A percentile compares a stretch with the other conserved stretches of the same genome.
Conservation (phyloP, 257 asterid genomes). For the Solanum etuberosum region DNA sequence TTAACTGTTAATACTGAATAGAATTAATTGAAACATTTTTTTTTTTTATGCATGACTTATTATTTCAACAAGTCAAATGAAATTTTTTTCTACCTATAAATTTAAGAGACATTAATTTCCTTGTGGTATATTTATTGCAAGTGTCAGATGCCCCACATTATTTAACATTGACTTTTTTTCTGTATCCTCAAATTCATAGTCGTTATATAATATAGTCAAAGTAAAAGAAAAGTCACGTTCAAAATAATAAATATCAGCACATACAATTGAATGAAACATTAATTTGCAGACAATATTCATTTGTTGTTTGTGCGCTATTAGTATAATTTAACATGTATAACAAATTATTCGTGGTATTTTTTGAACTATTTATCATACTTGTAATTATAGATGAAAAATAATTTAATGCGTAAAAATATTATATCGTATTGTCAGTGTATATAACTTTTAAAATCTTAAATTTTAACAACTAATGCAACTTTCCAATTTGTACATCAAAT, state of each 20-base stretch:
- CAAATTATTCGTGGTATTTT: background rate
- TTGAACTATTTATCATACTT: too few species aligned
- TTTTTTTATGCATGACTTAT: background rate
- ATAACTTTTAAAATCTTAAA: background rate
- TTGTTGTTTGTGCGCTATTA: background rate
- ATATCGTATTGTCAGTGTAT: background rate
- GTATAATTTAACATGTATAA: background rate
- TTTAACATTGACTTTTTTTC: background rate
- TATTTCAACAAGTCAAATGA: background rate
- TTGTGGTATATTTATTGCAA: background rate
- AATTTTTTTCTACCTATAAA: background rate
- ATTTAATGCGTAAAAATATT: background rate
- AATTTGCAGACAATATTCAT: background rate
- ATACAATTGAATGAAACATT: background rate
- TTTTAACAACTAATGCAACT: background rate
- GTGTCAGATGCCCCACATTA: background rate
- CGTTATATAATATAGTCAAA: background rate
- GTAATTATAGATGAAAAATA: background rate
- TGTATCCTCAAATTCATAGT: background rate
- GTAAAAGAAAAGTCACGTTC: background rate
- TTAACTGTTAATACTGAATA: background rate
- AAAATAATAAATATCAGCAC: background rate
- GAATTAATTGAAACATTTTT: background rate
- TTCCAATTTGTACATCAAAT: background rate
- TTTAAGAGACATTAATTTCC: background rate